Conservation (phyloP, 108 stramenopile species). For the Conticribra weissflogii region DNA sequence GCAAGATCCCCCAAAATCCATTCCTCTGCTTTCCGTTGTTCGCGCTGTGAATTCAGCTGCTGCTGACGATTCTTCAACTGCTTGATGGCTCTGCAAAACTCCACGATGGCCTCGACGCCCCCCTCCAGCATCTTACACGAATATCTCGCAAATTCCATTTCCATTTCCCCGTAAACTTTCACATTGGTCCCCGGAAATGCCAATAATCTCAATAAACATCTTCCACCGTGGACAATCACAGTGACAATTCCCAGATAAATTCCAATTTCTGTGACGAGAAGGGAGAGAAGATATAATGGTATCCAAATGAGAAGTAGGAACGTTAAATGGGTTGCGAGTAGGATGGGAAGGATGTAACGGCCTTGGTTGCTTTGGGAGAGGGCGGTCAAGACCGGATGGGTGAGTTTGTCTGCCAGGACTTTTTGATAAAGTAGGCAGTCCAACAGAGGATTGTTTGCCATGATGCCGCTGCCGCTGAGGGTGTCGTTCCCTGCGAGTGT, state of each 20-base stretch:
- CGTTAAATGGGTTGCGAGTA: constrained; percentile 40
- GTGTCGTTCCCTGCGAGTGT: no score
- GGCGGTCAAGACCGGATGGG: constrained; percentile 17
- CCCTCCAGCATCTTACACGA: constrained; percentile 71
- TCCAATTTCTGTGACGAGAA: constrained; percentile 65
- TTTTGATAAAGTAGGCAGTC: constrained; percentile 27
- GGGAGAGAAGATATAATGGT: constrained; percentile 59
- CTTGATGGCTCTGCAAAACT: constrained; percentile 23
- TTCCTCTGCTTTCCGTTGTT: constrained; percentile 3
- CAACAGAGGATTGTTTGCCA: constrained; percentile 9
- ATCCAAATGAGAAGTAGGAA: constrained; percentile 50
- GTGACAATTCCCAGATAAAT: constrained; percentile 50
- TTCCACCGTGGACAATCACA: constrained; percentile 51
- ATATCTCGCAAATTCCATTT: constrained; percentile 82
- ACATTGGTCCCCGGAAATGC: constrained; percentile 84
- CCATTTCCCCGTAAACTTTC: constrained; percentile 73
- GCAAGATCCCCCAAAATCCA: constrained; percentile 42
- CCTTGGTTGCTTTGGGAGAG: constrained; percentile 42
- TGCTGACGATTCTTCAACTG: not conserved
- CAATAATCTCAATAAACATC: constrained; percentile 71
- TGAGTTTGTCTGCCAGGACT: constrained; percentile 24
- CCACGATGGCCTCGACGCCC: constrained; percentile 51
- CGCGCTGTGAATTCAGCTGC: not conserved
- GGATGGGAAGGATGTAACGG: constrained; percentile 42
- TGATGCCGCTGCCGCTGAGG: no score